Conservation (phyloP, 2,329 filamentous ascomycete species). For the Dryadomyces sulphureus region DNA sequence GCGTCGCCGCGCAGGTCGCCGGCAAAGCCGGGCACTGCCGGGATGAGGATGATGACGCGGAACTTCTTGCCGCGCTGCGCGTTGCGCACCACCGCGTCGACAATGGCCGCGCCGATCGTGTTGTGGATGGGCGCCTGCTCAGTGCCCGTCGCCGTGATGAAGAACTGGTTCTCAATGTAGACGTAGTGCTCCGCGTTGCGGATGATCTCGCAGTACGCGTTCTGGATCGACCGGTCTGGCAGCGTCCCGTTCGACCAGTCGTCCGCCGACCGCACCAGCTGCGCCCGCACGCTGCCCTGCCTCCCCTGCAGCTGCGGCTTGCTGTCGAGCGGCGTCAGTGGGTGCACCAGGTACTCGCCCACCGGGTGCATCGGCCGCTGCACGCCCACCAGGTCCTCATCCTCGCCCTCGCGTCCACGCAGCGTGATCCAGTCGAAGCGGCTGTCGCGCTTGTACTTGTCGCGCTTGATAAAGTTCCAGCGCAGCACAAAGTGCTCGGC, state of each 20-base stretch:
- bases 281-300: constrained; percentile 62
- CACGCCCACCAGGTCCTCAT: constrained; percentile 78
- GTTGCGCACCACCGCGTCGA: constrained; percentile 74
- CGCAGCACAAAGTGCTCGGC: constrained; percentile 88
- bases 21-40: constrained; percentile 84
- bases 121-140: constrained; percentile 78
- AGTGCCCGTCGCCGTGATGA: constrained; percentile 89
- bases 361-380: constrained; percentile 82
- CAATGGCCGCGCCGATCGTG: constrained; percentile 73
- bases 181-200: constrained; percentile 79
- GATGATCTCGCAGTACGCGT: constrained; percentile 75
- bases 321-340: constrained; percentile 49
- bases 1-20: constrained; percentile 75
- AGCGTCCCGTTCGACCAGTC: constrained; percentile 93
- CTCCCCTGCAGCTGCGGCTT: constrained; percentile 38
- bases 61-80: constrained; percentile 70
- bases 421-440: constrained; percentile 75
- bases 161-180: constrained; percentile 98
- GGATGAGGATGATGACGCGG: constrained; percentile 77
- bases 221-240: constrained; percentile 72
- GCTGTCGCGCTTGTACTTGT: constrained; percentile 88
- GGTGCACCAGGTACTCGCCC: constrained; percentile 75
- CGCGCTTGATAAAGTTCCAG: constrained; percentile 94
- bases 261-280: constrained; percentile 75
- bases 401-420: constrained; percentile 57